Conservation (phyloP, 306 rosid species). For the Sophora flavescens region DNA sequence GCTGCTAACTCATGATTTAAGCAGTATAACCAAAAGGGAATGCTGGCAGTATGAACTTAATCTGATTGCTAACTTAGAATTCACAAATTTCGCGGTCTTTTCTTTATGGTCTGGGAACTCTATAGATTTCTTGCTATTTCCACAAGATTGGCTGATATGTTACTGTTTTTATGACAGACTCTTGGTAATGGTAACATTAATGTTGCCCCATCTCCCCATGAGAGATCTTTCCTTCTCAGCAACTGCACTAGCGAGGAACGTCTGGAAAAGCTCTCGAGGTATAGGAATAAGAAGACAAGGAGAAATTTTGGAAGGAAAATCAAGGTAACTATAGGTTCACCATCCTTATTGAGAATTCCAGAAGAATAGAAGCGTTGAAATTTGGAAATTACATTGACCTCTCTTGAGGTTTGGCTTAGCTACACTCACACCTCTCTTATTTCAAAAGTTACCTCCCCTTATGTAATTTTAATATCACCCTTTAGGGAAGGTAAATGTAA, state of each 20-base stretch:
- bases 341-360: not conserved
- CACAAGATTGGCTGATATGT: constrained; percentile 48
- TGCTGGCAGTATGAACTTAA: constrained; percentile 2
- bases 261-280: constrained; percentile 86
- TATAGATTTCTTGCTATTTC: constrained; percentile 57
- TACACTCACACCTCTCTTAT: too few species aligned
- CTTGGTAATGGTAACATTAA: constrained; percentile 65
- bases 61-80: not conserved
- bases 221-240: constrained; percentile 63
- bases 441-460: too few species aligned
- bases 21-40: constrained; percentile 2
- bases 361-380: not conserved
- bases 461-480: too few species aligned
- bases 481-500: too few species aligned
- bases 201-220: constrained; percentile 61
- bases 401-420: too few species aligned
- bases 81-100: constrained; percentile 15
- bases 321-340: constrained; percentile 62
- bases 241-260: constrained; percentile 89
- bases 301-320: constrained; percentile 96
- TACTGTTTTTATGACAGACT: constrained; percentile 75
- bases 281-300: constrained; percentile 85
- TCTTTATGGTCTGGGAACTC: constrained; percentile 44
- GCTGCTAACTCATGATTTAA: not conserved
- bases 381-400: too few species aligned